Evolutionary conservation across 1,139 yeast species (phyloP), one percentile per base, ranked within the genome.

Genomic region (Blastobotrys niveus): DNA sequence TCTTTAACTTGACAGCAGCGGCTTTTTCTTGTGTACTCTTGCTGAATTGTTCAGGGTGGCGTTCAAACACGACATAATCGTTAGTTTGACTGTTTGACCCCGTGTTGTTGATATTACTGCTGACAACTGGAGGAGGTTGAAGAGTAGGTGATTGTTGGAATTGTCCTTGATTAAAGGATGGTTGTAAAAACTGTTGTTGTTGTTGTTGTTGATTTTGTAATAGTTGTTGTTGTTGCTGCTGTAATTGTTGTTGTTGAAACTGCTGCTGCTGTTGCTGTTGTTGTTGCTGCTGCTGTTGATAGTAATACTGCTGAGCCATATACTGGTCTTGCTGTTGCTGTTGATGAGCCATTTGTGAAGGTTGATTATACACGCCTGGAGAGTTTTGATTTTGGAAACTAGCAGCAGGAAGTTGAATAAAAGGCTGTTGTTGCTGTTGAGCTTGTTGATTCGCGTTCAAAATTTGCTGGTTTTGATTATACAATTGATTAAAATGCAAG

Each of bases 31-130:
- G 81, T 1, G 82, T 65, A n/a, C 63, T 57, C 47, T 73, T 71
- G 34, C 74, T 67, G 51, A 79, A 69, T 56, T 75, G 70, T 52
- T 84, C 93, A 0, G 97, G 96, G 57, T 85, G 88, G 53, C 97
- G 78, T 58, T 83, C 89, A 65, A 89, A 84, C 58, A 79, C 76
- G 46, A 83, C 87, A 55, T 82, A 81, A 43, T 64, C 66, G 14
- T 53, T 41, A 3, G 35, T 51, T 37, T 35, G 48, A 38, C 24
- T 26, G 35, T 38, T 46, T 47, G 27, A 30, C 34, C 30, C 40
- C 29, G 40, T 37, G 47, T 37, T 43, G 37, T 43, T 30, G 34
- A 43, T 42, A 48, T 40, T 38, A 48, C 49, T 43, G 43, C 41
- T 31, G 40, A 50, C 31, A 14, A 47, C 45, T 42, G 59, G 32